A percentile compares a stretch with the other conserved stretches of the same genome.
These are phyloP conservation scores for Hamigera avellanea DNA, from an alignment of 495 filamentous ascomycete genomes.

Conservation along the genomic window DNA sequence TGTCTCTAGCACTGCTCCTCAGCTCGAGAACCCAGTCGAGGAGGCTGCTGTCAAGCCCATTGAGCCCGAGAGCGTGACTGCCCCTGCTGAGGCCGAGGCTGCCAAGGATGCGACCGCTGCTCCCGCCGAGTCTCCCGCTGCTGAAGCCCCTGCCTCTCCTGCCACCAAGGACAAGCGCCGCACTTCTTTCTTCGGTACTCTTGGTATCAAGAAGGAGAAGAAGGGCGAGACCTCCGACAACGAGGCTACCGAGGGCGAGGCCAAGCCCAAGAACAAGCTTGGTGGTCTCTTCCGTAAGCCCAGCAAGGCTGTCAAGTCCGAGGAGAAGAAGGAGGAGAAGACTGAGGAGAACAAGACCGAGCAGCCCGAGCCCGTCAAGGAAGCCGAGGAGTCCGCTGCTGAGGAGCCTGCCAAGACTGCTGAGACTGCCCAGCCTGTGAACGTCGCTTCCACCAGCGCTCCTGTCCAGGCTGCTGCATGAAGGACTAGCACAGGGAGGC, in stretches of 20 bases:
- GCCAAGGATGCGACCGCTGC: conserved; percentile 15
- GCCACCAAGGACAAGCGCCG: conserved; percentile 41
- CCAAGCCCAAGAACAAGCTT: conserved; percentile 42
- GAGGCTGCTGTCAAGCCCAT: conserved; percentile 30
- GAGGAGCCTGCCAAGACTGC: conserved; percentile 22
- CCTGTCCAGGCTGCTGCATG: conserved; percentile 41
- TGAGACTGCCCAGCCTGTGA: conserved; percentile 25
- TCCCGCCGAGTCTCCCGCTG: conserved; percentile 20
- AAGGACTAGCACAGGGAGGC: conserved; percentile 18
- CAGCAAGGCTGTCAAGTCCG: conserved; percentile 41
- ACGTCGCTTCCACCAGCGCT: conserved; percentile 21
- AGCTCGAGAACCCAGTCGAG: conserved; percentile 39
- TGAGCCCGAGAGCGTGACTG: conserved; percentile 32
- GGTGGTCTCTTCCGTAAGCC: conserved; percentile 46
- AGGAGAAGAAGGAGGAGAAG: conserved; percentile 22
- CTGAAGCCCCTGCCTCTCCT: conserved; percentile 10
- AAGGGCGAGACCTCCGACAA: conserved; percentile 38
- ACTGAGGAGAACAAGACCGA: conserved; percentile 20
- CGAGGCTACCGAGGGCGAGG: conserved; percentile 36
- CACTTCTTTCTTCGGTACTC: conserved; percentile 42
- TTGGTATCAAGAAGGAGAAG: conserved; percentile 42
- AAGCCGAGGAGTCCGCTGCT: conserved; percentile 11
- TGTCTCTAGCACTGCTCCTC: conserved; percentile 37
- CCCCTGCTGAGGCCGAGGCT: conserved; percentile 27
- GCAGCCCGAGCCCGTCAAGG: conserved; percentile 7